Percentiles rank a stretch among this genome's conserved stretches.
These are phyloP conservation scores for Talaromyces piceae DNA, from an alignment of 2,329 filamentous ascomycete genomes.

Conservation along the genomic window DNA sequence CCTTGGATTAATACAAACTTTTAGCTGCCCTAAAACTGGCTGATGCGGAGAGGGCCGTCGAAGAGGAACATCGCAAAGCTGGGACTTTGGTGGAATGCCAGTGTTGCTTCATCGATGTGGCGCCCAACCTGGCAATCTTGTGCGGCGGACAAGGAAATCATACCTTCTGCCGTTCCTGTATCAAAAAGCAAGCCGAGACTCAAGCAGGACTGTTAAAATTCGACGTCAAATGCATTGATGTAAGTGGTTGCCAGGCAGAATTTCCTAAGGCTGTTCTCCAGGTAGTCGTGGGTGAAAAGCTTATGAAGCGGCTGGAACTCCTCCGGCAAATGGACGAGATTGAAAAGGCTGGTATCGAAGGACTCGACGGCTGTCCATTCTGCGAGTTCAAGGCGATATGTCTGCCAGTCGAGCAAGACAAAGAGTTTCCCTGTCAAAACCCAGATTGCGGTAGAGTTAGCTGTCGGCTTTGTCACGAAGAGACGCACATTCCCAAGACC, in stretches of 20 bases:
- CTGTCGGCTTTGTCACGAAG: constrained; percentile 60
- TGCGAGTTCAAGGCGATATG: constrained; percentile 74
- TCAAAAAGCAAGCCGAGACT: constrained; percentile 56
- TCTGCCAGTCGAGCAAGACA: constrained; percentile 58
- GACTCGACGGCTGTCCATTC: constrained; percentile 70
- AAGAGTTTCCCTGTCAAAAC: constrained; percentile 66
- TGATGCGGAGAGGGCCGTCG: constrained; percentile 26
- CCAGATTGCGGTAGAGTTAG: constrained; percentile 56
- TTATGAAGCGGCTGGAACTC: constrained; percentile 56
- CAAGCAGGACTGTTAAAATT: constrained; percentile 64
- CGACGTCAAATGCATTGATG: constrained; percentile 63
- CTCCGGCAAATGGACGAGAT: constrained; percentile 66
- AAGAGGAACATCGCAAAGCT: constrained; percentile 31
- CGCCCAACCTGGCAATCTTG: constrained; percentile 60
- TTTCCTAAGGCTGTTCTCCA: constrained; percentile 53
- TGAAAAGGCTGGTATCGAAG: constrained; percentile 61
- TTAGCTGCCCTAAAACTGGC: constrained; percentile 14
- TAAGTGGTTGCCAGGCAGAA: constrained; percentile 54
- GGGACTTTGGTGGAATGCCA: constrained; percentile 59
- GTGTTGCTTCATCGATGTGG: constrained; percentile 63
- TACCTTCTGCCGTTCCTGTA: constrained; percentile 64
- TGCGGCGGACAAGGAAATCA: constrained; percentile 56
- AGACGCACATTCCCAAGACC: constrained; percentile 63
- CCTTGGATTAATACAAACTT: background rate
- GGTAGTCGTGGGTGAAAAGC: constrained; percentile 51